Percentiles rank a stretch among this genome's conserved stretches.
Evolutionary conservation across 2,329 filamentous ascomycete genomes (phyloP).

Genomic region (Fonsecaea pedrosoi): DNA sequence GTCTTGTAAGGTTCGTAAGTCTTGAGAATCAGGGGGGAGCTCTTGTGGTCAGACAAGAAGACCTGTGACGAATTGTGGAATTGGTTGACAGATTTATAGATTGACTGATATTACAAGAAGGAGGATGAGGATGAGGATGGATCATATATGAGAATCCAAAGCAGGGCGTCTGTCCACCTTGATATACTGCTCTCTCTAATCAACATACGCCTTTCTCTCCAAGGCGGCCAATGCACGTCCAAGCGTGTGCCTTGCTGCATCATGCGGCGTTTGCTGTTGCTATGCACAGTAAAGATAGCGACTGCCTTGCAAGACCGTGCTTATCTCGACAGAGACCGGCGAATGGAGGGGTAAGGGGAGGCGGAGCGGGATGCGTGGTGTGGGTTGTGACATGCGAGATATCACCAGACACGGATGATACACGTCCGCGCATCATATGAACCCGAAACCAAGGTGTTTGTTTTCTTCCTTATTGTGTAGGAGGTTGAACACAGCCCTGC

Average conservation of each 20-base stretch:
- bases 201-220: not conserved
- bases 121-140: too few species aligned
- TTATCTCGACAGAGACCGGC: conserved; percentile 10
- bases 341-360: not conserved
- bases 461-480: too few species aligned
- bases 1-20: not conserved
- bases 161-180: not conserved
- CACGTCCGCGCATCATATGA: too few species aligned
- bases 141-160: too few species aligned
- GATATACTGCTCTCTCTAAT: not conserved
- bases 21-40: not conserved
- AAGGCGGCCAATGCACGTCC: not conserved
- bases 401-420: too few species aligned
- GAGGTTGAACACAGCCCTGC: too few species aligned
- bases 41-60: not conserved
- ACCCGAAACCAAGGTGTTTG: too few species aligned
- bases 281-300: not conserved
- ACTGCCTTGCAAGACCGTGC: not conserved
- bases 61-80: too few species aligned
- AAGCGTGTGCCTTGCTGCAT: not conserved
- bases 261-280: conserved; percentile 5
- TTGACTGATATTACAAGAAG: not conserved
- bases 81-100: not conserved
- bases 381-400: too few species aligned
- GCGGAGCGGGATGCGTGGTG: too few species aligned